phyloP scores from a whole-genome alignment of 1,284 basidiomycete species.

The Phellopilus nigrolimitatus region DNA sequence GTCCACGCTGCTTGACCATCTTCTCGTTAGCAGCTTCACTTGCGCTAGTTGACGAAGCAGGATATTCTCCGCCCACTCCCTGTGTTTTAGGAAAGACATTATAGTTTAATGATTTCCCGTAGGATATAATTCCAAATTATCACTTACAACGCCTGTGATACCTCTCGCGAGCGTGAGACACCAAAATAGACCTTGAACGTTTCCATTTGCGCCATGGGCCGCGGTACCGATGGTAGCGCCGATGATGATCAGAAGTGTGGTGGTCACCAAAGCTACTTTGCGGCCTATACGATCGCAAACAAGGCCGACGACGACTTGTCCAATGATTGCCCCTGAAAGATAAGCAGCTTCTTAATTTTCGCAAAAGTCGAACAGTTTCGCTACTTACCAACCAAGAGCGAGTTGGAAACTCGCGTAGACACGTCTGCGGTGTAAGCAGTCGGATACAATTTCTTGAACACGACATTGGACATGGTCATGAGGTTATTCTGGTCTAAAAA shows the following conservation, averaged over 20 bases:
- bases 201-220: constrained; percentile 59
- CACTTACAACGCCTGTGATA: constrained; percentile 61
- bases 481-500: constrained; percentile 62
- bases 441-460: constrained; percentile 60
- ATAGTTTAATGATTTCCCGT: neutral
- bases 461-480: constrained; percentile 62
- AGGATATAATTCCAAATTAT: neutral
- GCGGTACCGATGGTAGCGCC: constrained; percentile 71
- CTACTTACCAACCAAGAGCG: constrained; percentile 62
- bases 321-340: constrained; percentile 54
- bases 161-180: constrained; percentile 71
- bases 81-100: constrained; percentile 24
- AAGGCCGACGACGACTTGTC: constrained; percentile 64
- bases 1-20: constrained; percentile 55
- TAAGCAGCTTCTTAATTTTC: constrained; percentile 17
- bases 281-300: constrained; percentile 70
- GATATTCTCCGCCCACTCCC: constrained; percentile 78
- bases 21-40: constrained; percentile 74
- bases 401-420: constrained; percentile 69
- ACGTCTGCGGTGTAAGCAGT: constrained; percentile 52
- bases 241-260: constrained; percentile 66
- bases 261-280: constrained; percentile 65
- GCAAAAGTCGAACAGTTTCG: constrained; percentile 21
- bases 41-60: constrained; percentile 62
- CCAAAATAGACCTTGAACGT: constrained; percentile 65